Evolutionary conservation across 495 filamentous ascomycete species (phyloP), one percentile per base, ranked within the genome.

Genomic region (Xylaria castorea): DNA sequence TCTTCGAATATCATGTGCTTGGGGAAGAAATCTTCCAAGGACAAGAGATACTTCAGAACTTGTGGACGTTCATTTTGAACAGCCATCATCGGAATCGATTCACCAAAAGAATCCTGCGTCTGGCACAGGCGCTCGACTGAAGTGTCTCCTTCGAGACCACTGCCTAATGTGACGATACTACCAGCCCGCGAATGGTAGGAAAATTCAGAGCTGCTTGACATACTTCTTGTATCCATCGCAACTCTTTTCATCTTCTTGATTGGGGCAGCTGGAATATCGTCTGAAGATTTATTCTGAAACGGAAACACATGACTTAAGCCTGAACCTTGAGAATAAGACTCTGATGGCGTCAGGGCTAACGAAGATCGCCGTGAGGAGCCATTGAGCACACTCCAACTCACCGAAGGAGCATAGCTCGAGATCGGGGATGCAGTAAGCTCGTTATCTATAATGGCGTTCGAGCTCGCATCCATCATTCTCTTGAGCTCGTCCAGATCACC

Each of bases 31-130:
- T 93, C 87, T 50, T 87, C 83, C 14, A 97, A 81, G 36, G 88
- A 90, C 11, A 99, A 82, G 5, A 99, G 85, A 80, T 97, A 98
- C 36, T 83, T 87, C 32, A 99, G 78, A 38, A 89, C 89, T 55
- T 92, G 88, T 9, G 86, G 82, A 68, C 92, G 92, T 36, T 89
- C 86, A 67, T 90, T 88, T 76, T 97, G 94, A 42, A 98, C 88
- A 9, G 95, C 94, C 94, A 99, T 98, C 97, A 98, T 99, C 20
- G 90, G 87, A 25, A 98, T 88, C 6, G 95, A 97, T 76, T 97
- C 91, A 2, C 96, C 95, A 36, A 89, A 87, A 25, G 88, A 85
- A 75, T 94, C 91, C 75, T 96, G 92, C 0, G 94, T 97, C 76
- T 93, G 91, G 5, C 92, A 88, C 7, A 98, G 82, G 8, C 89